These are phyloP conservation scores for Amanita pallidorosea DNA, from an alignment of 768 basidiomycete species.

Conservation along the genomic window DNA sequence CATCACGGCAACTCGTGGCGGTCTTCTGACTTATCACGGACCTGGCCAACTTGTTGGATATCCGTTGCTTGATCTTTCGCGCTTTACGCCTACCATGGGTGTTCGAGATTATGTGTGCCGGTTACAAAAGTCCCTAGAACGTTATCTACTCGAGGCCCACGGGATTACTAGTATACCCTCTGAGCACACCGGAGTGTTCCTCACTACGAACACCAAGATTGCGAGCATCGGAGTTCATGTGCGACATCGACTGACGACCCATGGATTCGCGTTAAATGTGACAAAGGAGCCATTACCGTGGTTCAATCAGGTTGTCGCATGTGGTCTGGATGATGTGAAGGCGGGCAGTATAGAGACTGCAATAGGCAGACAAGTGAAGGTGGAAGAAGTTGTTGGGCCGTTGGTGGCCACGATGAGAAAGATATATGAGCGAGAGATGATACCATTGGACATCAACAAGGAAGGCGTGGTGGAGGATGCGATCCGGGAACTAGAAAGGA, in stretches of 20 bases:
- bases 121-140: constrained; percentile 62
- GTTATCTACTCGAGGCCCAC: constrained; percentile 50
- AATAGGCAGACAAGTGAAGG: constrained; percentile 23
- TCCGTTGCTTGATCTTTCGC: constrained; percentile 83
- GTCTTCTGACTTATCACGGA: constrained; percentile 94
- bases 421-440: constrained; percentile 38
- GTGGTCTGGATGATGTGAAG: constrained; percentile 76
- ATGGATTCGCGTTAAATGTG: constrained; percentile 92
- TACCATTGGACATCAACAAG: constrained; percentile 26
- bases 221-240: constrained; percentile 96
- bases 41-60: constrained; percentile 97
- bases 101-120: constrained; percentile 79
- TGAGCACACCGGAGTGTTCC: constrained; percentile 86
- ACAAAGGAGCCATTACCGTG: constrained; percentile 71
- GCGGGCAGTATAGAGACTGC: constrained; percentile 58
- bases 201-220: constrained; percentile 72
- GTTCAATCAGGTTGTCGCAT: constrained; percentile 87
- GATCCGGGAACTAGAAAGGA: constrained; percentile 36
- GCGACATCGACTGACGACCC: constrained; percentile 86
- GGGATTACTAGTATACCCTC: constrained; percentile 46
- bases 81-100: constrained; percentile 58
- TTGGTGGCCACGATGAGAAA: constrained; percentile 38
- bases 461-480: constrained; percentile 37
- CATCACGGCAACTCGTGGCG: constrained; percentile 71
- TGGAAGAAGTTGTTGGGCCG: constrained; percentile 42